phyloP scores from a whole-genome alignment of 169 alveolate species.

The Theileria orientalis region DNA sequence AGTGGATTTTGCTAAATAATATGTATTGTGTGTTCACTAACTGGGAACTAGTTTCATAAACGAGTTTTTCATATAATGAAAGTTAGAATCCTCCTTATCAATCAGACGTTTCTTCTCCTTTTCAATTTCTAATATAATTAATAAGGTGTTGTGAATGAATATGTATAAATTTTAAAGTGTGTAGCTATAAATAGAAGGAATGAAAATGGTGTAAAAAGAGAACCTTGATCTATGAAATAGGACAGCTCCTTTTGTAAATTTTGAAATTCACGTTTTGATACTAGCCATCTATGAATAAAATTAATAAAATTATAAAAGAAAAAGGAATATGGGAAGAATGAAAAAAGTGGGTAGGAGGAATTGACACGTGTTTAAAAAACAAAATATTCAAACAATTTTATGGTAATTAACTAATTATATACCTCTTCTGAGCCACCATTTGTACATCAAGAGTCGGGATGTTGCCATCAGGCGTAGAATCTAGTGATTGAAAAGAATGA shows the following conservation, averaged over 20 bases:
- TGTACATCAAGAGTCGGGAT: constrained; percentile 61
- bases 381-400: neutral
- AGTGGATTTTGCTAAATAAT: neutral
- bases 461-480: constrained; percentile 49
- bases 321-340: neutral
- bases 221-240: constrained; percentile 54
- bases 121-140: constrained; percentile 37
- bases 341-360: neutral
- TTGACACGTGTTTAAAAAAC: neutral
- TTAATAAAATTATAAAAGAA: neutral
- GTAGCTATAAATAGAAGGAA: neutral
- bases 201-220: neutral
- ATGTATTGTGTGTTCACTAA: neutral
- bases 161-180: neutral
- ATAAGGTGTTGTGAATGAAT: neutral
- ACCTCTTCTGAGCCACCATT: constrained; percentile 60
- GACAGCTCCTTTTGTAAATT: constrained; percentile 36
- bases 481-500: constrained; percentile 9
- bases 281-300: constrained; percentile 39
- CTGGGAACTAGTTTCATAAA: constrained; percentile 9
- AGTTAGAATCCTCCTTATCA: constrained; percentile 1
- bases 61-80: neutral
- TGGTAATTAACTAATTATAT: neutral
- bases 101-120: constrained; percentile 47
- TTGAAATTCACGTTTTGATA: constrained; percentile 20